A percentile compares a stretch with the other conserved stretches of the same genome.
Evolutionary conservation across 2,329 filamentous ascomycete species (phyloP).

Genomic region (Colletotrichum musicola): DNA sequence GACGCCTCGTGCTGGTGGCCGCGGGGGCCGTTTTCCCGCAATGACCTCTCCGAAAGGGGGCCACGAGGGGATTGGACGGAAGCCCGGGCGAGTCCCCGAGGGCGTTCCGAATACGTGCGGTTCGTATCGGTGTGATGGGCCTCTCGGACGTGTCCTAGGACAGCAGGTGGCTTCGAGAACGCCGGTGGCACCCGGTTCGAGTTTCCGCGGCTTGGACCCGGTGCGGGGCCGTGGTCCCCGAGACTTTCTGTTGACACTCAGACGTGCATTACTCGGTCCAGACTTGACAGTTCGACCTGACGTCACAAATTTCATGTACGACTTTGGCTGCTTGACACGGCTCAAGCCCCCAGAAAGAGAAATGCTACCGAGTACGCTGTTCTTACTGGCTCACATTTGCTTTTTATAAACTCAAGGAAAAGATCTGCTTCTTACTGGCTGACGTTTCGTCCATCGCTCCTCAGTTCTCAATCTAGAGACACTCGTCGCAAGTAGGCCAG

Average conservation of each 20-base stretch:
- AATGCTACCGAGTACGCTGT: not conserved
- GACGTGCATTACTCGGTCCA: not conserved
- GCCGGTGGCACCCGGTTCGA: not conserved
- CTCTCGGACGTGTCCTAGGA: not conserved
- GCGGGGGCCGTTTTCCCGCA: conserved; percentile 5
- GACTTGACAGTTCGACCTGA: conserved; percentile 2
- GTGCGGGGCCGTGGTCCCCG: conserved; percentile 18
- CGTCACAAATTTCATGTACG: not conserved
- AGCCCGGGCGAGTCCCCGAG: not conserved
- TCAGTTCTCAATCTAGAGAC: too few relatives aligned
- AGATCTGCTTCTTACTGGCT: too few relatives aligned
- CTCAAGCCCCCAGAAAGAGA: not conserved
- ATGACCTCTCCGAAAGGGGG: not conserved
- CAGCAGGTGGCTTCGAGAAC: conserved; percentile 1
- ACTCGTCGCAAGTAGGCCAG: too few relatives aligned
- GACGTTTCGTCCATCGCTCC: too few relatives aligned
- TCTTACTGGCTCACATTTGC: too few relatives aligned
- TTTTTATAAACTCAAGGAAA: too few relatives aligned
- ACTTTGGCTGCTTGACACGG: not conserved
- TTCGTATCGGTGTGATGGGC: not conserved
- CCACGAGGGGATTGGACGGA: conserved; percentile 1
- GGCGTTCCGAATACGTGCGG: conserved; percentile 8
- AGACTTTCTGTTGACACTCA: conserved; percentile 10
- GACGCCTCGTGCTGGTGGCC: not conserved
- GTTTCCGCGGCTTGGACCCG: conserved; percentile 15